Conservation (phyloP, 495 filamentous ascomycete genomes). For the Trichoderma orchidacearum region DNA sequence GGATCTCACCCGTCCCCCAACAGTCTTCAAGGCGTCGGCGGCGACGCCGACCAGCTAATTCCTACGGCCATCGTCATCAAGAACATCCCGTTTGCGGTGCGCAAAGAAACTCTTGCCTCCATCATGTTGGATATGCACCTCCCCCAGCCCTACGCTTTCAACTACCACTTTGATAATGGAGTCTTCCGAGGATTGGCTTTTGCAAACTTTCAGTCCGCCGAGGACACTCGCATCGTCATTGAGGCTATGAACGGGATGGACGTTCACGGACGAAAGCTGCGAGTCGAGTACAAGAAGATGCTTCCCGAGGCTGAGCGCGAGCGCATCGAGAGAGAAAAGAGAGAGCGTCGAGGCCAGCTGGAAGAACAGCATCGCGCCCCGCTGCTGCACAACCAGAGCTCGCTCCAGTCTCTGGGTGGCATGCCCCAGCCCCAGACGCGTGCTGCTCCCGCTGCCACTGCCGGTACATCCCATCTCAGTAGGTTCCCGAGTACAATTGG, state of each 20-base stretch:
- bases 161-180: constrained; percentile 98
- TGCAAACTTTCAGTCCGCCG: constrained; percentile 92
- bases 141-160: constrained; percentile 94
- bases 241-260: constrained; percentile 88
- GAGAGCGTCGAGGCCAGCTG: constrained; percentile 88
- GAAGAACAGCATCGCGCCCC: constrained; percentile 81
- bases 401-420: constrained; percentile 70
- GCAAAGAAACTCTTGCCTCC: constrained; percentile 85
- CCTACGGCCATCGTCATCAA: constrained; percentile 98
- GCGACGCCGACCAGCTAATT: constrained; percentile 55
- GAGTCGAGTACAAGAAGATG: constrained; percentile 99
- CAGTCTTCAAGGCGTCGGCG: constrained; percentile 10
- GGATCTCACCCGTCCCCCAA: constrained; percentile 15
- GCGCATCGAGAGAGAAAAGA: constrained; percentile 92
- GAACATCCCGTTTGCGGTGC: constrained; percentile 96
- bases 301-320: constrained; percentile 86
- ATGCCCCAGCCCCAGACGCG: constrained; percentile 19
- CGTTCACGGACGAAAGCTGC: constrained; percentile 81
- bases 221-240: constrained; percentile 86
- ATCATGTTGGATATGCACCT: constrained; percentile 87
- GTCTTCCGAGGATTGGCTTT: constrained; percentile 95
- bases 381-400: constrained; percentile 65
- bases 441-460: constrained; percentile 9
- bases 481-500: background rate
- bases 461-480: background rate